Conservation (phyloP, 768 basidiomycete species). For the Harrya chromipes region DNA sequence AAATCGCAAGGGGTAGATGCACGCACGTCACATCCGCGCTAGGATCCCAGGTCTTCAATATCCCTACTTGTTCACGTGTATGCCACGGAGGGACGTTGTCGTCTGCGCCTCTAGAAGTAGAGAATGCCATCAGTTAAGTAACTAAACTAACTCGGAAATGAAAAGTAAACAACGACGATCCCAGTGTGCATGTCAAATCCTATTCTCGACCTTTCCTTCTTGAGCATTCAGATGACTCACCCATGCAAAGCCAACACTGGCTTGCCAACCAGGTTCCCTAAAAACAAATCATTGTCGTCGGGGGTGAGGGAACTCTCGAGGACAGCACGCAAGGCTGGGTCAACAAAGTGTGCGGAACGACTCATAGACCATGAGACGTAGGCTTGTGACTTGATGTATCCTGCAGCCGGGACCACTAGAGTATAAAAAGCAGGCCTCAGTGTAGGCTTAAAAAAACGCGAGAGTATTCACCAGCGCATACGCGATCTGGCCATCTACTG, state of each 20-base stretch:
- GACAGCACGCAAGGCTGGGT: constrained; percentile 69
- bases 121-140: background rate
- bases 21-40: constrained; percentile 53
- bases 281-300: constrained; percentile 85
- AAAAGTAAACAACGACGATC: background rate
- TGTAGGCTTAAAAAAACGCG: background rate
- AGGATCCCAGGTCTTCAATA: constrained; percentile 56
- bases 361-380: constrained; percentile 76
- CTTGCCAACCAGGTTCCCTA: constrained; percentile 70
- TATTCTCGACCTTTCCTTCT: background rate
- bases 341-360: constrained; percentile 73
- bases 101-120: constrained; percentile 59
- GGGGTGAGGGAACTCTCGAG: constrained; percentile 72
- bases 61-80: constrained; percentile 59
- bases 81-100: constrained; percentile 90
- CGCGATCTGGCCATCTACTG: constrained; percentile 72
- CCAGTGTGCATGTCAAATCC: background rate
- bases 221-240: constrained; percentile 36
- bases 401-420: constrained; percentile 73
- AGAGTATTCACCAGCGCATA: constrained; percentile 51
- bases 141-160: background rate
- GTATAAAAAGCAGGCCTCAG: background rate
- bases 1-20: background rate
- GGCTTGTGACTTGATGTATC: constrained; percentile 82
- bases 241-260: constrained; percentile 79